These are phyloP conservation scores for Proliferodiscus dingleyae DNA, from an alignment of 2,329 filamentous ascomycete genomes.

Conservation along the genomic window DNA sequence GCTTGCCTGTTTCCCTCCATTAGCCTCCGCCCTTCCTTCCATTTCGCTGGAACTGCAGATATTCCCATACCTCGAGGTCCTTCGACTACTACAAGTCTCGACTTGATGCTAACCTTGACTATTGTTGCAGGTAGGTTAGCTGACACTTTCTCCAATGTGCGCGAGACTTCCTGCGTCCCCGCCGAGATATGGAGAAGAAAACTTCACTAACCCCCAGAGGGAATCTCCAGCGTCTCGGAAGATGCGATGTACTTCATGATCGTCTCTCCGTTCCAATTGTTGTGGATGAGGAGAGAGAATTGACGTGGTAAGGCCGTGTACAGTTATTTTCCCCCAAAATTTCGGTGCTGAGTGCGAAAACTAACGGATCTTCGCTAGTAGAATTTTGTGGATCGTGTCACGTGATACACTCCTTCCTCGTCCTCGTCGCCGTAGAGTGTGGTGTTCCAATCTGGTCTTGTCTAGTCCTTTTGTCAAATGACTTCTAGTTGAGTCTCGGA, in stretches of 20 bases:
- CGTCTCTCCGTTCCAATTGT: constrained; percentile 39
- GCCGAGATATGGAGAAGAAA: neutral
- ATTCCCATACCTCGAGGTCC: constrained; percentile 74
- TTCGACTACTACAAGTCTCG: constrained; percentile 92
- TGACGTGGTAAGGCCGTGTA: no score
- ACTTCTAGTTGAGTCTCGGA: no score
- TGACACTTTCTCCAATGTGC: constrained; percentile 28
- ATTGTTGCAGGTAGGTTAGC: constrained; percentile 36
- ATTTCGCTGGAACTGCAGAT: constrained; percentile 13
- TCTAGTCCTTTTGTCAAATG: no score
- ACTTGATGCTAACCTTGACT: constrained; percentile 99
- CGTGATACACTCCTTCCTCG: no score
- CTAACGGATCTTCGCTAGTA: neutral
- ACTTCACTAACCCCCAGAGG: constrained; percentile 81
- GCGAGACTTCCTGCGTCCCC: neutral
- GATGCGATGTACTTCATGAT: constrained; percentile 99
- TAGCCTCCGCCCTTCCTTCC: constrained; percentile 27
- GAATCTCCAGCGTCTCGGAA: constrained; percentile 90
- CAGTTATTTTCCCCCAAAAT: constrained; percentile 3
- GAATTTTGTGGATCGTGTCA: no score
- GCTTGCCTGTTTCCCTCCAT: constrained; percentile 63
- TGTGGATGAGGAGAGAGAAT: constrained; percentile 20
- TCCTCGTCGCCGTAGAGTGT: no score
- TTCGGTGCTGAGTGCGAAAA: neutral
- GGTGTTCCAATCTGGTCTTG: no score